A percentile compares a stretch with the other conserved stretches of the same genome.
phyloP scores from a whole-genome alignment of 2,329 filamentous ascomycete genomes.

The Sarocladiaceae sp. region DNA sequence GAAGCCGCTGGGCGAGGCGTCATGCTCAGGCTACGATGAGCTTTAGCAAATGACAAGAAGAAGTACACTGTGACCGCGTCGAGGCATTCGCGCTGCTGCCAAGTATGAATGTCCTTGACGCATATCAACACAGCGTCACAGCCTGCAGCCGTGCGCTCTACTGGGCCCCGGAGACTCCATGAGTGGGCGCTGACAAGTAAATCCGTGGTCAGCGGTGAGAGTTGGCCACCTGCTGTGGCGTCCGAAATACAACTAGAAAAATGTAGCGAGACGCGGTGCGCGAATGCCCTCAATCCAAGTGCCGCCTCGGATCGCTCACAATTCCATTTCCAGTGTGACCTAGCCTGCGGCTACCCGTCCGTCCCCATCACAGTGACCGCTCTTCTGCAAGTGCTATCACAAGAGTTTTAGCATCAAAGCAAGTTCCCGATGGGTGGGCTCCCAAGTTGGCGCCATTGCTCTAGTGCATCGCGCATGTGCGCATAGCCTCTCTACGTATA shows the following conservation, averaged over 20 bases:
- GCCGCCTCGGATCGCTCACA: too few relatives aligned
- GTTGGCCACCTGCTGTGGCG: background rate
- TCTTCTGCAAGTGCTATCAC: background rate
- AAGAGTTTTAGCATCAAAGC: background rate
- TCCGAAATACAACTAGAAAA: too few relatives aligned
- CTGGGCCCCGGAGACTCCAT: background rate
- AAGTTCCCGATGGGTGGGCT: too few relatives aligned
- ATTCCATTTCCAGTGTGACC: background rate
- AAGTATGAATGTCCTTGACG: too few relatives aligned
- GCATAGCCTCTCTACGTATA: background rate
- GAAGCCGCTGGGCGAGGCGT: background rate
- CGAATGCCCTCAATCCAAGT: too few relatives aligned
- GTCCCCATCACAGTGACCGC: background rate
- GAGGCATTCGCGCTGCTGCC: too few relatives aligned
- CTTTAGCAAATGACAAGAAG: too few relatives aligned
- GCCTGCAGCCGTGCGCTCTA: background rate
- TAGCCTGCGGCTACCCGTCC: background rate
- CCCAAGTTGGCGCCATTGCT: too few relatives aligned
- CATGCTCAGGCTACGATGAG: too few relatives aligned
- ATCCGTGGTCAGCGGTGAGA: background rate
- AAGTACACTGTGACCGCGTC: too few relatives aligned
- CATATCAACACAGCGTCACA: background rate
- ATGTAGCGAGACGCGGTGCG: too few relatives aligned
- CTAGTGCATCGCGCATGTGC: background rate
- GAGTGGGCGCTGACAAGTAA: too few relatives aligned